These are phyloP conservation scores for Fagus crenata DNA, from an alignment of 306 rosid genomes.

Conservation along the genomic window DNA sequence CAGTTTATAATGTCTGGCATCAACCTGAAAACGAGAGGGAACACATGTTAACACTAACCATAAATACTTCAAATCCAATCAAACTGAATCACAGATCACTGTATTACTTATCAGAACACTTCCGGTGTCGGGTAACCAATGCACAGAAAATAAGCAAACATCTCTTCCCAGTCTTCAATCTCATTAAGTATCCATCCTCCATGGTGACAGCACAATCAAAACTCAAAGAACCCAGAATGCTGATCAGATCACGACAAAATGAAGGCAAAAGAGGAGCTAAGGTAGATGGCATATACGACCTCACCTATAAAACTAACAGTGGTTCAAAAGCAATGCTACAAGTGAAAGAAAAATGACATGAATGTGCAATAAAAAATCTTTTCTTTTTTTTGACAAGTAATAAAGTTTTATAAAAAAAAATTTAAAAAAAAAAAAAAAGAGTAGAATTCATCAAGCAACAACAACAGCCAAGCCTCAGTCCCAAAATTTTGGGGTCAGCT, in stretches of 20 bases:
- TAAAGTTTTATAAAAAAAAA: too few relatives aligned
- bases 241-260: slow-evolving; percentile 61
- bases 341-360: neutral
- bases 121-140: slow-evolving; percentile 80
- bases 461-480: too few relatives aligned
- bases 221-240: slow-evolving; percentile 63
- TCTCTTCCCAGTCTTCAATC: slow-evolving; percentile 82
- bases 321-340: slow-evolving; percentile 9
- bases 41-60: slow-evolving; percentile 22
- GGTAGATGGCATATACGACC: slow-evolving; percentile 78
- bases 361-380: neutral
- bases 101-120: slow-evolving; percentile 77
- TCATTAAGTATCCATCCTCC: slow-evolving; percentile 50
- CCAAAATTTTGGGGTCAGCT: too few relatives aligned
- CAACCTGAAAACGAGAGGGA: slow-evolving; percentile 60
- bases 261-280: slow-evolving; percentile 63
- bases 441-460: neutral
- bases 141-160: slow-evolving; percentile 67
- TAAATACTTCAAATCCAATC: slow-evolving; percentile 17
- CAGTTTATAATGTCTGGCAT: slow-evolving; percentile 74
- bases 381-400: too few relatives aligned
- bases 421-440: neutral
- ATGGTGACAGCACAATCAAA: slow-evolving; percentile 38
- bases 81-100: slow-evolving; percentile 12
- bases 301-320: slow-evolving; percentile 54